Evolutionary conservation across 495 filamentous ascomycete species (phyloP).

Genomic region (Aspergillus haitiensis): DNA sequence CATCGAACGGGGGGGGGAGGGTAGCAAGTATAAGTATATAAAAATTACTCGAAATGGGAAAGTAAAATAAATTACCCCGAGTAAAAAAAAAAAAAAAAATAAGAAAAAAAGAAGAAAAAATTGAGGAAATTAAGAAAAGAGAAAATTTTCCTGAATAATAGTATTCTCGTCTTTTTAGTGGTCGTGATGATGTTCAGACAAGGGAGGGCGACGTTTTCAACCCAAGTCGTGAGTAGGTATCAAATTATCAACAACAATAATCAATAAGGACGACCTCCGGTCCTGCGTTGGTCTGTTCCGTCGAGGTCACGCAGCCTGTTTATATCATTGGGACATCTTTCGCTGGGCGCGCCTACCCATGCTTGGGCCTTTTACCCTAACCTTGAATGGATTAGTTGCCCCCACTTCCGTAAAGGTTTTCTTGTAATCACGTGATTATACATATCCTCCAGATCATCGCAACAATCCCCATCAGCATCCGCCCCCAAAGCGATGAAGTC

Average conservation of each 20-base stretch:
- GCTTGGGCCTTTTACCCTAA: conserved; percentile 44
- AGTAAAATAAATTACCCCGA: conserved; percentile 11
- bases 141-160: not conserved
- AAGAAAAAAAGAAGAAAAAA: conserved; percentile 8
- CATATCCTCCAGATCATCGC: conserved; percentile 12
- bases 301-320: conserved; percentile 54
- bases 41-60: conserved; percentile 3
- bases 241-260: conserved; percentile 22
- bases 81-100: conserved; percentile 2
- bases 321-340: conserved; percentile 52
- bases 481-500: not conserved
- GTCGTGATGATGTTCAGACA: conserved; percentile 3
- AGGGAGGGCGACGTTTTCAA: not conserved
- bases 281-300: conserved; percentile 22
- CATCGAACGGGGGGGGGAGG: conserved; percentile 13
- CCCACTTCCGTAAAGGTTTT: conserved; percentile 41
- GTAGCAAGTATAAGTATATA: conserved; percentile 6
- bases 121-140: conserved; percentile 14
- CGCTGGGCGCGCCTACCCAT: conserved; percentile 47
- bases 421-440: conserved; percentile 40
- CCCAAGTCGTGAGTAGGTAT: conserved; percentile 5
- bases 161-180: not conserved
- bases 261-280: conserved; percentile 11
- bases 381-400: conserved; percentile 26
- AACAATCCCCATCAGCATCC: not conserved